These are phyloP conservation scores for Magnolia changhungtana DNA, from an alignment of 164 flowering plant genomes.

Conservation along the genomic window DNA sequence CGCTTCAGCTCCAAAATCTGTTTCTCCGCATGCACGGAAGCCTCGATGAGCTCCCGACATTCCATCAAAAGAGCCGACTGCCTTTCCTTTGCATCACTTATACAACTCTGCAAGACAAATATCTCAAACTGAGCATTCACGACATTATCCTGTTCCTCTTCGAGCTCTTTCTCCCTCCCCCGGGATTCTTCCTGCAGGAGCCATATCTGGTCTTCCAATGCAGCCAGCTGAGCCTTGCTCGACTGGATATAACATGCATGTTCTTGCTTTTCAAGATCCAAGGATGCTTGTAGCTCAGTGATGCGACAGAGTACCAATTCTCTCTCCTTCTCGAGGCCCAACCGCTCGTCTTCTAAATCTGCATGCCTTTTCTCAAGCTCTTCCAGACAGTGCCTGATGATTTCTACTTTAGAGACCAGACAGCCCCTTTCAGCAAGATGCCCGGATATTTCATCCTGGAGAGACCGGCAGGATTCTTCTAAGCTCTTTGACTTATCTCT, in stretches of 20 bases:
- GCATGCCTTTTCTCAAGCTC: slow-evolving; percentile 48
- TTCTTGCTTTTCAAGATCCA: slow-evolving; percentile 57
- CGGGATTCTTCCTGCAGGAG: slow-evolving; percentile 53
- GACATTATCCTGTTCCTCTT: slow-evolving; percentile 63
- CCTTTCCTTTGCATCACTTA: slow-evolving; percentile 65
- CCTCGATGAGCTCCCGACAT: slow-evolving; percentile 60
- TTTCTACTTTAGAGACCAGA: slow-evolving; percentile 48
- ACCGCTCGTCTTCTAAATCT: slow-evolving; percentile 51
- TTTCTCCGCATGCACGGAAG: slow-evolving; percentile 50
- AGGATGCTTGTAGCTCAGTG: slow-evolving; percentile 44
- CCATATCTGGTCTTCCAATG: slow-evolving; percentile 48
- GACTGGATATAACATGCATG: slow-evolving; percentile 33
- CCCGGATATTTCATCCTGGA: slow-evolving; percentile 49
- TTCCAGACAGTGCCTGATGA: slow-evolving; percentile 43
- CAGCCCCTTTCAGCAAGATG: slow-evolving; percentile 49
- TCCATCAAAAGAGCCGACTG: slow-evolving; percentile 48
- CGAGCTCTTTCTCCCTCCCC: slow-evolving; percentile 51
- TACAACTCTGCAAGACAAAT: slow-evolving; percentile 60
- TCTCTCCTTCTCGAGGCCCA: slow-evolving; percentile 61
- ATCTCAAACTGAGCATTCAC: slow-evolving; percentile 71
- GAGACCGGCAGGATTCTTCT: slow-evolving; percentile 63
- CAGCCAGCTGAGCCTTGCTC: slow-evolving; percentile 42
- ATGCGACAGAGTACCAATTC: slow-evolving; percentile 37
- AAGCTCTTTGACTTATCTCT: slow-evolving; percentile 55
- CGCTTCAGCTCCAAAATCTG: slow-evolving; percentile 58